Evolutionary conservation across 176 grass and related monocot genomes (phyloP).

Genomic region (Aegilops sharonensis): DNA sequence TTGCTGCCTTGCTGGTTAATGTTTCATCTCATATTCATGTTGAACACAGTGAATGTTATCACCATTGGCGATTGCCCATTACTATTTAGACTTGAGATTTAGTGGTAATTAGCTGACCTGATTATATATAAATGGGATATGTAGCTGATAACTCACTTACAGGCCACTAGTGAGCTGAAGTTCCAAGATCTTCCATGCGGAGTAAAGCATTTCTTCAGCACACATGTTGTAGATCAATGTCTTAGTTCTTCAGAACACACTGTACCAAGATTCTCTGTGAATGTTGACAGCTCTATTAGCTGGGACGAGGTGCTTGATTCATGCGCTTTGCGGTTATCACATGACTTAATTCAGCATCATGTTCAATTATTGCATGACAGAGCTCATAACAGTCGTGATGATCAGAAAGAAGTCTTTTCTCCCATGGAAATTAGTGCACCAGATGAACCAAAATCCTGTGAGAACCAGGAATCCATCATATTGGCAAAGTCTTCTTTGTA

Average conservation of each 20-base stretch:
- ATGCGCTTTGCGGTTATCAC: constrained; percentile 61
- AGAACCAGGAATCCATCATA: constrained; percentile 20
- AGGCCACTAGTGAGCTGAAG: constrained; percentile 81
- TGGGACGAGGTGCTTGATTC: constrained; percentile 65
- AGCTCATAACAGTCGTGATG: constrained; percentile 45
- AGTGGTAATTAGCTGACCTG: constrained; percentile 23
- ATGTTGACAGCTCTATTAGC: constrained; percentile 67
- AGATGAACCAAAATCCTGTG: constrained; percentile 16
- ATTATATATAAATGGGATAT: constrained; percentile 18
- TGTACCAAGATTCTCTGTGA: constrained; percentile 71
- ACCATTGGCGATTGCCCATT: background rate
- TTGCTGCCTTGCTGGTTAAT: constrained; percentile 3
- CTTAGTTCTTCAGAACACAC: constrained; percentile 57
- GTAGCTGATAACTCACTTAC: constrained; percentile 36
- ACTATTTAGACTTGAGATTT: constrained; percentile 1
- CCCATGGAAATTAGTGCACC: constrained; percentile 42
- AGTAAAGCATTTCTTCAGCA: constrained; percentile 82
- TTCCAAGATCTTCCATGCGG: constrained; percentile 76
- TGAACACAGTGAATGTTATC: constrained; percentile 9
- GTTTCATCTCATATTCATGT: constrained; percentile 12
- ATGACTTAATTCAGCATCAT: constrained; percentile 74
- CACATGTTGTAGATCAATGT: constrained; percentile 49
- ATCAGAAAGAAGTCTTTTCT: constrained; percentile 36
- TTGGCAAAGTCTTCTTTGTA: constrained; percentile 3
- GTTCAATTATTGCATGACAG: constrained; percentile 71